These are phyloP conservation scores for Russula foetens DNA, from an alignment of 768 basidiomycete genomes.

Conservation along the genomic window DNA sequence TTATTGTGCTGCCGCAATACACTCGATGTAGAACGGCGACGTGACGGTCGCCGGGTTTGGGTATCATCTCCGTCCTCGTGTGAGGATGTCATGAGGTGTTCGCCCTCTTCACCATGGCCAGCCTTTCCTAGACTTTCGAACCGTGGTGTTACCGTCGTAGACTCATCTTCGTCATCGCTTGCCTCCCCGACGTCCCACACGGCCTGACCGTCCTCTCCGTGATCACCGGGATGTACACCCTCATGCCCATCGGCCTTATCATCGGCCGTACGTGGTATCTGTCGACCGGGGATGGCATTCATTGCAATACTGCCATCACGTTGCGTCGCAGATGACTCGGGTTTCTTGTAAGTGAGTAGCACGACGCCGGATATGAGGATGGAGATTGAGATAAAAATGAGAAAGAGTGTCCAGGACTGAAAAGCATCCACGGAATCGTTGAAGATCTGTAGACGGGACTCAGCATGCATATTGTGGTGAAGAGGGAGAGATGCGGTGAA, in stretches of 20 bases:
- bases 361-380: conserved; percentile 88
- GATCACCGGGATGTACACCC: conserved; percentile 26
- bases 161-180: conserved; percentile 57
- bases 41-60: conserved; percentile 10
- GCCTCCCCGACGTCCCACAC: conserved; percentile 70
- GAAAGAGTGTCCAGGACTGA: conserved; percentile 79
- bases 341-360: conserved; percentile 89
- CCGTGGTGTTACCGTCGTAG: conserved; percentile 28
- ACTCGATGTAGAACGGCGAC: conserved; percentile 17
- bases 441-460: conserved; percentile 43
- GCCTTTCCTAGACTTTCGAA: conserved; percentile 24
- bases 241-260: conserved; percentile 34
- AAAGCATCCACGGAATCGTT: conserved; percentile 84
- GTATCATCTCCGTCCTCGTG: conserved; percentile 29
- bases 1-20: neutral
- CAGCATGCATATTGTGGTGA: neutral
- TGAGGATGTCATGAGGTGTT: conserved; percentile 33
- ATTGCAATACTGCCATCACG: conserved; percentile 23
- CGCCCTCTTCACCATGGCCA: conserved; percentile 29
- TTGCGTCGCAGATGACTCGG: conserved; percentile 40
- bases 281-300: conserved; percentile 25
- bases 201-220: conserved; percentile 34
- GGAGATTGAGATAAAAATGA: conserved; percentile 80
- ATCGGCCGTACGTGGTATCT: conserved; percentile 22
- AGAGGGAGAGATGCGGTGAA: neutral